Conservation (phyloP, 495 filamentous ascomycete species). For the Pseudoneurospora amorphoporcata region DNA sequence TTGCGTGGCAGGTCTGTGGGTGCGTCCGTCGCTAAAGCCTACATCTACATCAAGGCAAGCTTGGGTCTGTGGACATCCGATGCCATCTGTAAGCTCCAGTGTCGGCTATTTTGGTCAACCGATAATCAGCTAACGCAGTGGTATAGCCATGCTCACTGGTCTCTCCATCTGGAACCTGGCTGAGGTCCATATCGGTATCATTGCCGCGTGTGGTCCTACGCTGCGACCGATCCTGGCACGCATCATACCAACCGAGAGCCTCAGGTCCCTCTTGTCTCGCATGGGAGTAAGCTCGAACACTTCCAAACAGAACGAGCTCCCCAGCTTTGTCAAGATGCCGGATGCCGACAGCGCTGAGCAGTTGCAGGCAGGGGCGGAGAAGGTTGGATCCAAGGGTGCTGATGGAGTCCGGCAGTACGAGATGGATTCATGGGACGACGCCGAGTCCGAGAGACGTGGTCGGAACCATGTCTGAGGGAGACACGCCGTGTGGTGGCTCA, state of each 20-base stretch:
- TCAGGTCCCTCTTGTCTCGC: constrained; percentile 5
- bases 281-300: background rate
- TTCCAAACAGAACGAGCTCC: background rate
- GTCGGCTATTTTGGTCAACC: background rate
- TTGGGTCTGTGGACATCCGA: constrained; percentile 3
- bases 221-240: constrained; percentile 5
- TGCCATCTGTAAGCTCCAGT: constrained; percentile 7
- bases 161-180: constrained; percentile 12
- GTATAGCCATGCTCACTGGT: constrained; percentile 1
- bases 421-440: background rate
- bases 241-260: constrained; percentile 1
- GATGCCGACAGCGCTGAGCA: background rate
- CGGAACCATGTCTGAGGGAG: background rate
- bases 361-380: background rate
- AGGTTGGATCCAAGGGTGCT: background rate
- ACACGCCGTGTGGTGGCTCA: background rate
- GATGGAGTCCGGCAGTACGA: background rate
- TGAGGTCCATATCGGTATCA: constrained; percentile 15
- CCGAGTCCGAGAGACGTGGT: background rate
- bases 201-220: constrained; percentile 11
- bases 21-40: constrained; percentile 10
- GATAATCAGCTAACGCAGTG: background rate
- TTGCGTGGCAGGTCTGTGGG: constrained; percentile 5
- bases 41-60: constrained; percentile 7
- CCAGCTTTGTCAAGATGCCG: background rate